A percentile compares a stretch with the other conserved stretches of the same genome.
These are phyloP conservation scores for Borealophlyctis nickersoniae DNA, from an alignment of 192 early-diverging fungal genomes.

Conservation along the genomic window DNA sequence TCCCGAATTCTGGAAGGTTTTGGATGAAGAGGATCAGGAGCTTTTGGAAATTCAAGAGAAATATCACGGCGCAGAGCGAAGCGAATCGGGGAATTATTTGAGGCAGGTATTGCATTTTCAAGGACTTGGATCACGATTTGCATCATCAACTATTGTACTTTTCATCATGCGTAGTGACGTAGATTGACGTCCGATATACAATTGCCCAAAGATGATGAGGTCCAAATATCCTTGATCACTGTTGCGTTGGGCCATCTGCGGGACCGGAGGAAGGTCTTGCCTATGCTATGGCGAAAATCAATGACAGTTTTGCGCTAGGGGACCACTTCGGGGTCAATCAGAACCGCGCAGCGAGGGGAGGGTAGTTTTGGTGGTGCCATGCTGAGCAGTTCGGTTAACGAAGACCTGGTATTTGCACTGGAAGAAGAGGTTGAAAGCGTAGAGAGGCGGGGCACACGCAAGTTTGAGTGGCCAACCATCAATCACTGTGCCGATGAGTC, in stretches of 20 bases:
- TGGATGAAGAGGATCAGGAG: conserved; percentile 69
- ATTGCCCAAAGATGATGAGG: conserved; percentile 53
- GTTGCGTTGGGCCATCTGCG: conserved; percentile 50
- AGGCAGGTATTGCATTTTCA: conserved; percentile 69
- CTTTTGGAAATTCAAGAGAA: conserved; percentile 66
- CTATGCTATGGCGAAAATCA: not conserved
- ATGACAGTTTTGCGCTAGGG: not conserved
- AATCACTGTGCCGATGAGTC: no score
- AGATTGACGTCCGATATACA: conserved; percentile 64
- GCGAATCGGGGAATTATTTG: conserved; percentile 61
- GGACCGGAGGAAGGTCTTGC: conserved; percentile 4
- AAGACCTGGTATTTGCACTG: conserved; percentile 7
- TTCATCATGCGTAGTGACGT: conserved; percentile 57
- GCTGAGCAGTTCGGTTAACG: not conserved
- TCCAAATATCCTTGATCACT: conserved; percentile 64
- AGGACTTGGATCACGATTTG: conserved; percentile 62
- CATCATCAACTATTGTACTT: conserved; percentile 62
- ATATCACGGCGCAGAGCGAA: conserved; percentile 66
- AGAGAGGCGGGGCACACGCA: not conserved
- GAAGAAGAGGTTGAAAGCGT: conserved; percentile 13
- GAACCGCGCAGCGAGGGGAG: not conserved
- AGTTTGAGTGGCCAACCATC: no score
- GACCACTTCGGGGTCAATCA: not conserved
- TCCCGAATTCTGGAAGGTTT: conserved; percentile 66
- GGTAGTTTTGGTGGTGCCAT: not conserved